Evolutionary conservation across 2,329 filamentous ascomycete genomes (phyloP).

Genomic region (Colletotrichum destructivum): DNA sequence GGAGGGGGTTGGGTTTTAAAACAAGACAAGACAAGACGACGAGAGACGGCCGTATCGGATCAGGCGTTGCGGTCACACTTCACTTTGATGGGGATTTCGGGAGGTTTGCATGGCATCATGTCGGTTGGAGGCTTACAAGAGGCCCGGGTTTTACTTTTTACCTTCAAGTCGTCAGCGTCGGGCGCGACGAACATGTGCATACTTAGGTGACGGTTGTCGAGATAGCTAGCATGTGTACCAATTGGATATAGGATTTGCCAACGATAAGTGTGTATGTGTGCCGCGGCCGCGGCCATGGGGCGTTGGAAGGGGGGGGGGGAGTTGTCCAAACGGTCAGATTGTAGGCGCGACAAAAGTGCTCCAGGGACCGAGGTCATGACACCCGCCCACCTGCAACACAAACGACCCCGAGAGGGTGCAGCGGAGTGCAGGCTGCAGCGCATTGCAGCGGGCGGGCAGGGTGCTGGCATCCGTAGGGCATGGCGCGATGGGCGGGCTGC

Average conservation of each 20-base stretch:
- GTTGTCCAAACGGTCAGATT: not conserved
- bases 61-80: slow-evolving; percentile 35
- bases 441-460: slow-evolving; percentile 25
- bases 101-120: slow-evolving; percentile 17
- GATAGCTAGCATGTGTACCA: slow-evolving; percentile 24
- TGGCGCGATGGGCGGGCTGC: slow-evolving; percentile 29
- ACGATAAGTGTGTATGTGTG: not conserved
- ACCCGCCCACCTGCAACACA: slow-evolving; percentile 36
- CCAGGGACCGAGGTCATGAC: slow-evolving; percentile 11
- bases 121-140: not conserved
- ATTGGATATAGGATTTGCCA: slow-evolving; percentile 26
- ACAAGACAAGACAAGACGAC: not conserved
- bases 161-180: not conserved
- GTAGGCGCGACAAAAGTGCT: slow-evolving; percentile 35
- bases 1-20: not conserved
- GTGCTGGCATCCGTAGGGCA: slow-evolving; percentile 19
- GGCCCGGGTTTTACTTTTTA: not conserved
- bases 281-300: not conserved
- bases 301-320: not conserved
- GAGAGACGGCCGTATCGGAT: slow-evolving; percentile 12
- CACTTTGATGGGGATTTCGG: slow-evolving; percentile 18
- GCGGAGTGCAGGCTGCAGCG: slow-evolving; percentile 35
- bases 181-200: slow-evolving; percentile 23
- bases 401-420: slow-evolving; percentile 31
- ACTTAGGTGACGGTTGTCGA: slow-evolving; percentile 24